phyloP scores from a whole-genome alignment of 768 basidiomycete genomes.

The Mycena galericulata region DNA sequence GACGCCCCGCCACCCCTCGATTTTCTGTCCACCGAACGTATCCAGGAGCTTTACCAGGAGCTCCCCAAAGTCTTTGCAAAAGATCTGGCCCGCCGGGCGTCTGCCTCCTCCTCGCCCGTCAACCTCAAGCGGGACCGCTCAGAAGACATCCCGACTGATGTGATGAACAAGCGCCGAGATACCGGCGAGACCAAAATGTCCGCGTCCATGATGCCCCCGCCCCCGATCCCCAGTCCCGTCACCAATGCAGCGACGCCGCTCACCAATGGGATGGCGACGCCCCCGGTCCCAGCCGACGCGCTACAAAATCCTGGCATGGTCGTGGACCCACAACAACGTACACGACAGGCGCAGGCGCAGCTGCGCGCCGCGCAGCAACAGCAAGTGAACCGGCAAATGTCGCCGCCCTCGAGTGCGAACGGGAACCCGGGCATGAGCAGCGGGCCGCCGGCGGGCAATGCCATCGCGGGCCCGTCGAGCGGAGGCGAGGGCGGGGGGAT shows the following conservation, averaged over 20 bases:
- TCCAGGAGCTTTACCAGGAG: constrained; percentile 73
- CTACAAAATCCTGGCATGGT: constrained; percentile 26
- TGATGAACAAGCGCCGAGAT: constrained; percentile 74
- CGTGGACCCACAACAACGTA: constrained; percentile 38
- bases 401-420: constrained; percentile 48
- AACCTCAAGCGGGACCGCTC: constrained; percentile 77
- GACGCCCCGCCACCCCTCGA: constrained; percentile 65
- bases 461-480: constrained; percentile 38
- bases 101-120: constrained; percentile 42
- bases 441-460: constrained; percentile 27
- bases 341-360: constrained; percentile 51
- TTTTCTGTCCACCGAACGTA: constrained; percentile 65
- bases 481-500: constrained; percentile 27
- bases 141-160: constrained; percentile 54
- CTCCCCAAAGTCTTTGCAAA: constrained; percentile 73
- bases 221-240: constrained; percentile 47
- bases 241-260: constrained; percentile 40
- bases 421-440: constrained; percentile 13
- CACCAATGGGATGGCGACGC: constrained; percentile 39
- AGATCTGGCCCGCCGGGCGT: constrained; percentile 60
- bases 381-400: constrained; percentile 55
- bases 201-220: constrained; percentile 55
- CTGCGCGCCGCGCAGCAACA: constrained; percentile 37
- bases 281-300: neutral
- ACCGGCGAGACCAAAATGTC: constrained; percentile 69